phyloP scores from a whole-genome alignment of 371 early-diverging fungal genomes.

The Dichotomocladium elegans region DNA sequence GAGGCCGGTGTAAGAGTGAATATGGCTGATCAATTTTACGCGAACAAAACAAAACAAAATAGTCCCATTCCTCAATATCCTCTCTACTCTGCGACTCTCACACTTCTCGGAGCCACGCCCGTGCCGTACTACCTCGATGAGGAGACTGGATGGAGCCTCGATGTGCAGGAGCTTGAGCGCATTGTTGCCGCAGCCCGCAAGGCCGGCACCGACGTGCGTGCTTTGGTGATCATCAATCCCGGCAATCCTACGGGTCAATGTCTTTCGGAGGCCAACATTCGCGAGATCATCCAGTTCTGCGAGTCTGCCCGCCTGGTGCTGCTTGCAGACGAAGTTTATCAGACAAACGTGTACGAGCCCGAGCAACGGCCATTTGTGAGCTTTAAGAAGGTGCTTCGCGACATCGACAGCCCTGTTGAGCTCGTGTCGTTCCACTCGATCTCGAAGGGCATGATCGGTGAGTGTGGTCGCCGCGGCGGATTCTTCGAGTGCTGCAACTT shows the following conservation, averaged over 20 bases:
- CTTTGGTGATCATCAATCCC: slow-evolving; percentile 93
- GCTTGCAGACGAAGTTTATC: slow-evolving; percentile 95
- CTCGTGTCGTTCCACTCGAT: slow-evolving; percentile 68
- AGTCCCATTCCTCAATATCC: slow-evolving; percentile 96
- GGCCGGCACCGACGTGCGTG: slow-evolving; percentile 80
- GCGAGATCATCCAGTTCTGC: slow-evolving; percentile 80
- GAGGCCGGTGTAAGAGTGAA: neutral
- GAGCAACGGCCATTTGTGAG: slow-evolving; percentile 83
- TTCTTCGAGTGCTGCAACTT: slow-evolving; percentile 93
- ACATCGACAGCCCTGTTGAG: slow-evolving; percentile 61
- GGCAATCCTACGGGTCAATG: slow-evolving; percentile 96
- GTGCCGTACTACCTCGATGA: slow-evolving; percentile 93
- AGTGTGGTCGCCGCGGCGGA: slow-evolving; percentile 97
- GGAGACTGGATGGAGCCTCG: slow-evolving; percentile 74
- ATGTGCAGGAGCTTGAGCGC: slow-evolving; percentile 53
- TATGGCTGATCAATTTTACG: no score
- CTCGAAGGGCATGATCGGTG: slow-evolving; percentile 98
- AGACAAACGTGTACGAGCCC: slow-evolving; percentile 85
- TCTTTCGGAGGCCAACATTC: slow-evolving; percentile 72
- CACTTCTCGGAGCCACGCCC: slow-evolving; percentile 70
- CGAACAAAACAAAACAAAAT: no score
- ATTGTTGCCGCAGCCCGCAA: slow-evolving; percentile 59
- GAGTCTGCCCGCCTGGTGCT: slow-evolving; percentile 70
- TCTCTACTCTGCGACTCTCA: slow-evolving; percentile 87
- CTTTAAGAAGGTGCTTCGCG: slow-evolving; percentile 82